phyloP scores from a whole-genome alignment of 148 eudicot species.

The Amaranthus cruentus region DNA sequence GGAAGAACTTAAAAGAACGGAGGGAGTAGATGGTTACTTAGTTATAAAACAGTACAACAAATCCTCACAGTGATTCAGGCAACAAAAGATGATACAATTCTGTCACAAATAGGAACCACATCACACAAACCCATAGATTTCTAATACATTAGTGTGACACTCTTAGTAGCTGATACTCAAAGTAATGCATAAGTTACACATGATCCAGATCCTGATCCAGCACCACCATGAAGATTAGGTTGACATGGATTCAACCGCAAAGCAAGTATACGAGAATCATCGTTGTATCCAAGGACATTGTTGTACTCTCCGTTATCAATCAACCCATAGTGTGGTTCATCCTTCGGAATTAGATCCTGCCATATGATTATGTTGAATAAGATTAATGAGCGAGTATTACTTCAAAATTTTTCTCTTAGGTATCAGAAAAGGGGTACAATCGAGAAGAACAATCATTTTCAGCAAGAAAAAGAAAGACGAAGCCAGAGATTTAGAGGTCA shows the following conservation, averaged over 20 bases:
- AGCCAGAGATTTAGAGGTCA: background rate
- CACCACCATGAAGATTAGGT: slow-evolving; percentile 38
- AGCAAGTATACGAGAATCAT: slow-evolving; percentile 36
- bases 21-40: no score
- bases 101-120: background rate
- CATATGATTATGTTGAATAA: background rate
- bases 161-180: slow-evolving; percentile 15
- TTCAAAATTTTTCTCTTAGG: background rate
- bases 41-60: background rate
- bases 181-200: slow-evolving; percentile 64
- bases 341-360: slow-evolving; percentile 44
- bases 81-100: background rate
- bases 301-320: slow-evolving; percentile 67
- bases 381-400: background rate
- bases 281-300: slow-evolving; percentile 39
- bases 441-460: background rate
- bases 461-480: background rate
- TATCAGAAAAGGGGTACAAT: background rate
- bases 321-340: slow-evolving; percentile 67
- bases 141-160: background rate
- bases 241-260: slow-evolving; percentile 49
- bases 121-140: background rate
- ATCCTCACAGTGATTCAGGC: background rate
- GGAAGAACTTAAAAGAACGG: no score
- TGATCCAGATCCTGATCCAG: slow-evolving; percentile 39